Evolutionary conservation across 2,329 filamentous ascomycete genomes (phyloP).

Genomic region (Fusarium sp.): DNA sequence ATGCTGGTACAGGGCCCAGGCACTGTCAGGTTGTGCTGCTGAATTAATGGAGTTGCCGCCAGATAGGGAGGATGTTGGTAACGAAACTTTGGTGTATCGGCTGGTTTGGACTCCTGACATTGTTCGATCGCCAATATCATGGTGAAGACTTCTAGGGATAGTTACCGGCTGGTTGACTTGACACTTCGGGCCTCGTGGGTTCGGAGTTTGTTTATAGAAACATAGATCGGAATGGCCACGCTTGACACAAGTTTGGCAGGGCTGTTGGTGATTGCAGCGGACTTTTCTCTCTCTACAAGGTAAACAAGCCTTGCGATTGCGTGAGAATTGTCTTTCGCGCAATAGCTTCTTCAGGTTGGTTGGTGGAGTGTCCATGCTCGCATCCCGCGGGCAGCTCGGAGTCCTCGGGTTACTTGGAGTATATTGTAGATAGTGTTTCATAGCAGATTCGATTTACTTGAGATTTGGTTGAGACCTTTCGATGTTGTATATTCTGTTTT

Average conservation of each 20-base stretch:
- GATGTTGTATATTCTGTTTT: no score
- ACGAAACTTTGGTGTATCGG: neutral
- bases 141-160: rapidly evolving
- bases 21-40: constrained; percentile 11
- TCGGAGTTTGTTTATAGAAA: constrained; percentile 5
- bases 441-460: neutral
- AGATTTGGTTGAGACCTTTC: no score
- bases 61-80: constrained; percentile 12
- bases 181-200: neutral
- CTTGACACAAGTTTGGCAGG: constrained; percentile 31
- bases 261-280: constrained; percentile 27
- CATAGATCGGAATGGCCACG: constrained; percentile 29
- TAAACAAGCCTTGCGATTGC: constrained; percentile 59
- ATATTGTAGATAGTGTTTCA: neutral
- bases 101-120: rapidly evolving
- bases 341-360: constrained; percentile 15
- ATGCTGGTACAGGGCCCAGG: constrained; percentile 15
- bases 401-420: neutral
- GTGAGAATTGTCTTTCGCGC: constrained; percentile 15
- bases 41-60: constrained; percentile 35
- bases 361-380: neutral
- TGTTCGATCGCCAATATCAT: rapidly evolving
- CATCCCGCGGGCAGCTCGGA: neutral
- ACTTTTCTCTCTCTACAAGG: constrained; percentile 34
- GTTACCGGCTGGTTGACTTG: neutral